Base-by-base conservation (phyloP, 2,329 filamentous ascomycete genomes). In the Hypoxylon sp. region DNA sequence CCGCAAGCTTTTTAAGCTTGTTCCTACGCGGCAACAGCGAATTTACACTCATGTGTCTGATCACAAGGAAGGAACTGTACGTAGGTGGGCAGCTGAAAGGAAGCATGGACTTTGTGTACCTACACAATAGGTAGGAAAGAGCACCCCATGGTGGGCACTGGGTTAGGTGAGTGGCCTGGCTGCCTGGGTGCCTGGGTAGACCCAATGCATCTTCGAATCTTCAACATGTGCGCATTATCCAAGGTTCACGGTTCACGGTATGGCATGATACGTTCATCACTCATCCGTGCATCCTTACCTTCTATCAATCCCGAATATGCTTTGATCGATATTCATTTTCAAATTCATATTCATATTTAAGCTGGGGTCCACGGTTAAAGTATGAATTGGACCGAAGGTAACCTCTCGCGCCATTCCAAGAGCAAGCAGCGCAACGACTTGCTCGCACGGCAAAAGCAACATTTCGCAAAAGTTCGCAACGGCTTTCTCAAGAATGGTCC, bases 331-430 rank as follows among this genome's bases (percentile, higher is more conserved):
- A 65, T n/a, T n/a, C n/a, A n/a, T n/a, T n/a, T n/a, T n/a, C n/a
- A n/a, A n/a, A n/a, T n/a, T n/a, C n/a, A 47, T 46, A 71, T 69
- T 47, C 17, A 48, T 73, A 70, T 62, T 3, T 6, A 15, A 20
- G 4, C 3, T 34, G 43, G 20, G 8, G 37, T 19, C 5, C 11
- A 17, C 37, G 17, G 17, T 20, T 13, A 44, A 39, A 55, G 19
- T 56, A 84, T 84, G 82, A 84, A 84, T 68, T 84, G 81, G 81
- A 84, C 81, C 2, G 82, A 82, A 64, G 80, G 81, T 26, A 80
- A 75, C 49, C 74, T 83, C 43, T 76, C 78, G 41, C 80, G 80
- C 61, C 77, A 81, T 69, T 77, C 76, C 61, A 79, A 75, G 8
- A 72, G 72, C 37, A 72, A 70, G 39, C 71, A 74, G 60, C 74